phyloP scores from a whole-genome alignment of 208 protist genomes.

The Tritrichomonas foetus region DNA sequence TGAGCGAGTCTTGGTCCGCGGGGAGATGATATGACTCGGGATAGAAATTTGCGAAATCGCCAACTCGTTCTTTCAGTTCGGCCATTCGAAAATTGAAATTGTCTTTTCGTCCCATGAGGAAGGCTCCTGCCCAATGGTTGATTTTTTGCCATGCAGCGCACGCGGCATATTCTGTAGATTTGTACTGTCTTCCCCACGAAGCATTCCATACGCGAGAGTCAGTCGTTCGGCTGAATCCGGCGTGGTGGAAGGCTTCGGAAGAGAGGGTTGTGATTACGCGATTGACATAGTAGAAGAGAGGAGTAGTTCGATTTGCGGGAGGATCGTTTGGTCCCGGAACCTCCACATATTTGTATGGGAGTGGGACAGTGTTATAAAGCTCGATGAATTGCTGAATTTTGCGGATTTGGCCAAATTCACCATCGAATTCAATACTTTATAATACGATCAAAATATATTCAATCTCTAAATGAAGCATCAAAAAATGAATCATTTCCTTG shows the following conservation, averaged over 20 bases:
- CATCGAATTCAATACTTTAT: no score
- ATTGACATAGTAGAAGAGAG: not conserved
- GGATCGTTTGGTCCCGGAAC: not conserved
- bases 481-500: no score
- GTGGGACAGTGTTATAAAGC: not conserved
- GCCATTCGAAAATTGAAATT: constrained; percentile 31
- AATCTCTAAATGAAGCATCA: no score
- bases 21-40: not conserved
- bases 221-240: not conserved
- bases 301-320: not conserved
- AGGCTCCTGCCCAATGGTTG: constrained; percentile 48
- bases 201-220: not conserved
- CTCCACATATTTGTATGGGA: not conserved
- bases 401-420: no score
- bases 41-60: not conserved
- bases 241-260: not conserved
- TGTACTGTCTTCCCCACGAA: not conserved
- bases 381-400: not conserved
- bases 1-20: not conserved
- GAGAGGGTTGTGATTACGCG: not conserved
- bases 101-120: constrained; percentile 49
- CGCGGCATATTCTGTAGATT: not conserved
- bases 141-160: constrained; percentile 42
- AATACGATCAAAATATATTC: no score
- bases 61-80: not conserved